Base-by-base conservation (phyloP, 164 flowering plant species). In the Macadamia tetraphylla region DNA sequence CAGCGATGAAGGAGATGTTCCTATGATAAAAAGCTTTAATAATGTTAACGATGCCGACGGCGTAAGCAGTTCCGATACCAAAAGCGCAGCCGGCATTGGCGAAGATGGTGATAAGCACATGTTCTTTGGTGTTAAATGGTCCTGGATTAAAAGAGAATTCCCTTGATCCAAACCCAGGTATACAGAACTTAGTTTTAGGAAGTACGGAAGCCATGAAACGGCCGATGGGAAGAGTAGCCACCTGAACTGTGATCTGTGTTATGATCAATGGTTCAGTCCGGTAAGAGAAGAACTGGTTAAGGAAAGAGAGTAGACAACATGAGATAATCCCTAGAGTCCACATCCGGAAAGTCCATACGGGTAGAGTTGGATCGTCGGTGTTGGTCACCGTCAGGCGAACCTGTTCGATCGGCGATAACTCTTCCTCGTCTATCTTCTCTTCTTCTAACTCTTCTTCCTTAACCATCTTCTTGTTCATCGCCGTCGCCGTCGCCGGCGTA, bases 271-370 rank as follows among this genome's bases (percentile, higher is more conserved):
- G 89, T 80, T 87, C 90, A 0, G 90, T 82, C 2, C 96, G 66
- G 86, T 90, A 92, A 1, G 85, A 55, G 73, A 90, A 92, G 84
- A 92, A 92, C 61, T 86, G 92, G 87, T 90, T 90, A 64, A 92
- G 82, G 63, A 90, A 90, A 0, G 96, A 87, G 65, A 90, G 80
- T 12, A 88, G 71, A 1, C 29, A 74, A 48, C 96, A 92, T 0
- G 96, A 92, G 30, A 90, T 15, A 0, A 92, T 23, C 6, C 95
- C 96, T 57, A 92, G 64, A 71, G 79, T 78, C 98, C 98, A 90
- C 95, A 90, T 90, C 53, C 96, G 76, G 75, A 92, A 92, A 12
- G 98, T 92, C 96, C 94, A 88, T 11, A 90, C 94, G 17, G 98
- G 87, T 6, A 85, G 87, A 40, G 81, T 63, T 5, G 88, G 88